A percentile compares a stretch with the other conserved stretches of the same genome.
phyloP scores from a whole-genome alignment of 2,329 filamentous ascomycete species.

The Xylaria sp. region DNA sequence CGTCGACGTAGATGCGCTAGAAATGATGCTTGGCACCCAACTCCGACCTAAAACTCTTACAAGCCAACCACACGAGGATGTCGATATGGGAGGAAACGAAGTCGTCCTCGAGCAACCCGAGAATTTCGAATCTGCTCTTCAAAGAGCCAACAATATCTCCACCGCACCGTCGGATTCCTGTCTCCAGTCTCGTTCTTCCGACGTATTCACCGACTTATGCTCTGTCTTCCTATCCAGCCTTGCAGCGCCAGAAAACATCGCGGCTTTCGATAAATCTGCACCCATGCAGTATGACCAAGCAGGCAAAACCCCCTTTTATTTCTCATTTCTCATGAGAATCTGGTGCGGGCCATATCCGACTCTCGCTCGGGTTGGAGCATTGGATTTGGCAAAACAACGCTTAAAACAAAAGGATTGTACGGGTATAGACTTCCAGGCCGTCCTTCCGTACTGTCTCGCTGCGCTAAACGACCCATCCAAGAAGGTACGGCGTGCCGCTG shows the following conservation, averaged over 20 bases:
- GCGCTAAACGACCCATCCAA: conserved; percentile 76
- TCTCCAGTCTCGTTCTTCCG: conserved; percentile 52
- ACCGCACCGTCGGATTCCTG: conserved; percentile 49
- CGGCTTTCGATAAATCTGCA: conserved; percentile 57
- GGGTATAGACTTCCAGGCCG: conserved; percentile 70
- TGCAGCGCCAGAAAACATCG: conserved; percentile 40
- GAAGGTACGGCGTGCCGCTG: conserved; percentile 75
- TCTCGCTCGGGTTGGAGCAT: conserved; percentile 67
- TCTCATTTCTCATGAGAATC: conserved; percentile 75
- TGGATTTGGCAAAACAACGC: conserved; percentile 64
- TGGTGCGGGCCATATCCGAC: conserved; percentile 74
- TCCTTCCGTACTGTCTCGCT: conserved; percentile 80
- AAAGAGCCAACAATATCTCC: conserved; percentile 35
- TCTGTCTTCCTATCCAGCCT: conserved; percentile 55
- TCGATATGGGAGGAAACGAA: conserved; percentile 48
- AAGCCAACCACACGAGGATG: conserved; percentile 53
- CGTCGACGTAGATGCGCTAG: conserved; percentile 73
- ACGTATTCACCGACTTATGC: conserved; percentile 61
- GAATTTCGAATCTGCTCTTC: conserved; percentile 31
- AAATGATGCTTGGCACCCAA: conserved; percentile 73
- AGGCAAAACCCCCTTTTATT: conserved; percentile 64
- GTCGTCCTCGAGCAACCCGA: conserved; percentile 20
- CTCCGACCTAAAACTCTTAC: conserved; percentile 61
- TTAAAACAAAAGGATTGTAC: conserved; percentile 54
- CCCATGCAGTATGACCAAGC: conserved; percentile 58